A percentile compares a stretch with the other conserved stretches of the same genome.
These are phyloP conservation scores for Thalassiosira mediterranea DNA, from an alignment of 352 stramenopile genomes.

Conservation along the genomic window DNA sequence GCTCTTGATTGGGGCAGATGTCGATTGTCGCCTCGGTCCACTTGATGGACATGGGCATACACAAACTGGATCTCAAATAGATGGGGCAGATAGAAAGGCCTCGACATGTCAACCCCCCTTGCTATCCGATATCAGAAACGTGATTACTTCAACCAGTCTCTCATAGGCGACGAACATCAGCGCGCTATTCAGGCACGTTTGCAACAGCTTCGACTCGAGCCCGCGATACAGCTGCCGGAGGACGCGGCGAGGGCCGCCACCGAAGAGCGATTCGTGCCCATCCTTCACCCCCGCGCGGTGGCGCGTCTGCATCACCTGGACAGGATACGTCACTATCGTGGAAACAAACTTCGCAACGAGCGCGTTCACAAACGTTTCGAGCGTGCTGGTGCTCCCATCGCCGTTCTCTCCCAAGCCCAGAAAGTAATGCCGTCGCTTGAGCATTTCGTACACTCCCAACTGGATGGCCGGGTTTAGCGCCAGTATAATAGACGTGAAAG, in stretches of 20 bases:
- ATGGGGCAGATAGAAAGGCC: too few species aligned
- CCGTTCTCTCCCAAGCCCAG: background rate
- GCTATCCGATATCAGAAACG: background rate
- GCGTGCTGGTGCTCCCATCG: background rate
- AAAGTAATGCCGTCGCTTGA: conserved; percentile 26
- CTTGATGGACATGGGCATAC: too few species aligned
- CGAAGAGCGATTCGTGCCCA: background rate
- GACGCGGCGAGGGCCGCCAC: background rate
- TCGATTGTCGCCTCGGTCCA: too few species aligned
- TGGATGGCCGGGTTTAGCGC: conserved; percentile 48
- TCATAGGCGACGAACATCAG: conserved; percentile 39
- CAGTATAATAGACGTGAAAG: conserved; percentile 34
- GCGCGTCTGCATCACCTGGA: conserved; percentile 34
- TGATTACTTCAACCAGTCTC: conserved; percentile 19
- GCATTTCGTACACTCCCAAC: conserved; percentile 41
- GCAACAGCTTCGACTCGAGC: conserved; percentile 33
- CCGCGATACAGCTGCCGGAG: conserved; percentile 20
- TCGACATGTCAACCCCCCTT: background rate
- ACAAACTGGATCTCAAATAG: too few species aligned
- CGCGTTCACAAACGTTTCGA: conserved; percentile 32
- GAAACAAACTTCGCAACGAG: conserved; percentile 44
- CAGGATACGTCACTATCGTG: conserved; percentile 35
- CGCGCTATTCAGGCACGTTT: conserved; percentile 24
- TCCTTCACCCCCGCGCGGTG: conserved; percentile 6
- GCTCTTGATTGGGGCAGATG: too few species aligned